A percentile compares a stretch with the other conserved stretches of the same genome.
These are phyloP conservation scores for Neopestalotiopsis rosae DNA, from an alignment of 2,329 filamentous ascomycete genomes.

Conservation along the genomic window DNA sequence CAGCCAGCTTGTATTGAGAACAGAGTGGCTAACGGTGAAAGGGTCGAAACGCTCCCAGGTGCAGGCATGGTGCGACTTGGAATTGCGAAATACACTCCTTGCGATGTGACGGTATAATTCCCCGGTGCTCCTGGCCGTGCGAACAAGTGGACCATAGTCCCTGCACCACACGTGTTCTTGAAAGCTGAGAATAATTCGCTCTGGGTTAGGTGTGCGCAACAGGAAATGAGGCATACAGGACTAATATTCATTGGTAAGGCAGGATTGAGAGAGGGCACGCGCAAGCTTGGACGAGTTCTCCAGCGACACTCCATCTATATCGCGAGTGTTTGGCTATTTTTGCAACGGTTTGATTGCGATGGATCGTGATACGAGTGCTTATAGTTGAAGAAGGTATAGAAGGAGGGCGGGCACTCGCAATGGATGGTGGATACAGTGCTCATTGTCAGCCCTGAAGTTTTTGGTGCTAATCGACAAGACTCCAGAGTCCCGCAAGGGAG, in stretches of 20 bases:
- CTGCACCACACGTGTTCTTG: conserved; percentile 7
- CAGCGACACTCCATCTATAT: no score
- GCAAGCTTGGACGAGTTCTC: not conserved
- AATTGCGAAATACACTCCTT: conserved; percentile 1
- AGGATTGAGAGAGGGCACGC: not conserved
- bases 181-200: not conserved
- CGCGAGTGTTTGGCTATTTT: no score
- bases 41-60: conserved; percentile 9
- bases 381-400: not conserved
- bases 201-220: not conserved
- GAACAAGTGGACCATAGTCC: conserved; percentile 8
- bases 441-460: not conserved
- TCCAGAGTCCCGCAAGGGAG: no score
- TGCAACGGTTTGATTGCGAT: not conserved
- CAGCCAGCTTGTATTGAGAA: not conserved
- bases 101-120: conserved; percentile 5
- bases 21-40: conserved; percentile 10
- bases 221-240: not conserved
- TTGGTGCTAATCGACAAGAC: not conserved
- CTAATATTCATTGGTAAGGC: no score
- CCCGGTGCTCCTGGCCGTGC: conserved; percentile 2
- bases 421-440: not conserved
- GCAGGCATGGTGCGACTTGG: conserved; percentile 6
- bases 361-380: not conserved
- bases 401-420: not conserved